A percentile compares a stretch with the other conserved stretches of the same genome.
These are phyloP conservation scores for Mortierella sp. DNA, from an alignment of 371 early-diverging fungal genomes.

Conservation along the genomic window DNA sequence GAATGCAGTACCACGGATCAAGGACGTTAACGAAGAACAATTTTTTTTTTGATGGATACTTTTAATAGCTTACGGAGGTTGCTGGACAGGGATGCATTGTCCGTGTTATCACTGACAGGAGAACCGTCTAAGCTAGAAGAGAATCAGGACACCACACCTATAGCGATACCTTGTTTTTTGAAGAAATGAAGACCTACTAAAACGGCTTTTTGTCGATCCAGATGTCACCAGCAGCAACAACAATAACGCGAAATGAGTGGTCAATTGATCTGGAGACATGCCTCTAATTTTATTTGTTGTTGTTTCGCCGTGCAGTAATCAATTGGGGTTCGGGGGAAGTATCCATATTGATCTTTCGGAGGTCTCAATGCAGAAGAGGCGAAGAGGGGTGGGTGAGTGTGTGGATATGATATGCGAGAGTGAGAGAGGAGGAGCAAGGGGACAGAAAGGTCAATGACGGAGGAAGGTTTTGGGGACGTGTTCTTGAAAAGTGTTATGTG, in stretches of 20 bases:
- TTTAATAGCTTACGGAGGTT: conserved; percentile 78
- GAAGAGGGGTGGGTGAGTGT: not conserved
- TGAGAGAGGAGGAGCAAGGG: too few relatives aligned
- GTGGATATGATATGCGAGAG: not conserved
- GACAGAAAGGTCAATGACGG: not conserved
- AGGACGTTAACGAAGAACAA: not conserved
- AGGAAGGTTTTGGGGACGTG: not conserved
- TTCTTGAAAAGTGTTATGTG: not conserved
- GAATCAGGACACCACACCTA: not conserved
- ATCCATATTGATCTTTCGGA: not conserved
- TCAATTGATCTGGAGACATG: not conserved
- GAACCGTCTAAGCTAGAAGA: conserved; percentile 65
- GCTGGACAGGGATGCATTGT: conserved; percentile 91
- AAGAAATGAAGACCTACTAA: conserved; percentile 4
- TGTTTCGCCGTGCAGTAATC: not conserved
- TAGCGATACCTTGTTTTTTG: conserved; percentile 2
- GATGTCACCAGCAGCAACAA: not conserved
- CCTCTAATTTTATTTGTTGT: not conserved
- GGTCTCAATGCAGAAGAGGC: not conserved
- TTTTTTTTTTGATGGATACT: not conserved
- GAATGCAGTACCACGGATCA: not conserved
- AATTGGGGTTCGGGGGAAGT: not conserved
- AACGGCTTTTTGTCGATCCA: not conserved
- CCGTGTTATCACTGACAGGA: conserved; percentile 90
- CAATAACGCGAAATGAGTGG: not conserved